Base-by-base conservation (phyloP, 148 eudicot species). In the Oxyria digyna region DNA sequence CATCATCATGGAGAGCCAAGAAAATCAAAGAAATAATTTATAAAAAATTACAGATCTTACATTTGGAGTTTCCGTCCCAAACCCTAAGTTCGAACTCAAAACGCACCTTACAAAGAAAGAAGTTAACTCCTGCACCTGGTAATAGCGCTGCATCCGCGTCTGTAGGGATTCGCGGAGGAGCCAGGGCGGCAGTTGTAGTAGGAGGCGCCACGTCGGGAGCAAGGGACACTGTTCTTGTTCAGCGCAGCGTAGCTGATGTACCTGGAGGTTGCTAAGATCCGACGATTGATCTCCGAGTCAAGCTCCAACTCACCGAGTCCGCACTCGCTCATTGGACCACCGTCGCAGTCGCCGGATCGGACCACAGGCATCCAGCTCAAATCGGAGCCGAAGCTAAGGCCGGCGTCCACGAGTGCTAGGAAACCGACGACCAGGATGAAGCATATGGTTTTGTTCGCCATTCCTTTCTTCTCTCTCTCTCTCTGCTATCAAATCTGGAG, bases 161-260 rank as follows among this genome's bases (percentile, higher is more conserved):
- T n/a, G n/a, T n/a, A n/a, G n/a, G n/a, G n/a, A n/a, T n/a, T n/a
- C n/a, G n/a, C n/a, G n/a, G n/a, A n/a, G n/a, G n/a, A n/a, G n/a
- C n/a, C n/a, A n/a, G n/a, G n/a, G n/a, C n/a, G n/a, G n/a, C n/a
- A n/a, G n/a, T n/a, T n/a, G n/a, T n/a, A n/a, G n/a, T n/a, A n/a
- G n/a, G n/a, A n/a, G n/a, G n/a, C n/a, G n/a, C n/a, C n/a, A n/a
- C n/a, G n/a, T n/a, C n/a, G n/a, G n/a, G n/a, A n/a, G 67, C 93
- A 87, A 0, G 93, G 93, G 3, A 74, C 74, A 17, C 64, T 81
- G 74, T 87, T 81, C 75, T 74, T 81, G 67, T 71, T 80, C 74
- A 87, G 70, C 27, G 89, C 86, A 62, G 75, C 87, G 40, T 87
- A 87, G 71, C 92, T 83, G 66, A 87, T 81, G 74, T 77, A 83